Percentiles rank a stretch among this genome's conserved stretches.
phyloP scores from a whole-genome alignment of 495 filamentous ascomycete species.

The Elaphomyces granulatus region DNA sequence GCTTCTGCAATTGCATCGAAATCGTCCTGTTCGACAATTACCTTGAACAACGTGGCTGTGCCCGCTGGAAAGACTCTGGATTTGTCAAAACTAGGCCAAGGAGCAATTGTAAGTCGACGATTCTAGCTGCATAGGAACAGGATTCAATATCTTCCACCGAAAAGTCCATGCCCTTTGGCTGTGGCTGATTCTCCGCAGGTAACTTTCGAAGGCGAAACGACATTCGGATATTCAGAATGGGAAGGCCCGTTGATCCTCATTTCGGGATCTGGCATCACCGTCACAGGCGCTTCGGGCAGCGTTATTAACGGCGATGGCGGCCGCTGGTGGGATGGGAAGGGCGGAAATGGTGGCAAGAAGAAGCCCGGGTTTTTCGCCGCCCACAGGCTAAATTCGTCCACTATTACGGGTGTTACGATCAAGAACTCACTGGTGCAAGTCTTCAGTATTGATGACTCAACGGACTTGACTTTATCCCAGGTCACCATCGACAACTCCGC shows the following conservation, averaged over 20 bases:
- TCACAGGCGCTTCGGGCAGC: constrained; percentile 24
- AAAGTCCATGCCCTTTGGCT: too few relatives aligned
- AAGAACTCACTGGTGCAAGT: constrained; percentile 49
- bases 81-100: constrained; percentile 29
- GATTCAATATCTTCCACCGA: too few relatives aligned
- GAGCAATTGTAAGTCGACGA: constrained; percentile 24
- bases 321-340: constrained; percentile 39
- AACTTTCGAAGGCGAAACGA: constrained; percentile 37
- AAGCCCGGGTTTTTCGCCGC: constrained; percentile 47
- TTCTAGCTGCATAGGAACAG: not conserved
- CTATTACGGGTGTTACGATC: constrained; percentile 31
- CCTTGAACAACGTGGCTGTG: constrained; percentile 33
- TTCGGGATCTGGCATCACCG: constrained; percentile 29
- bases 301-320: constrained; percentile 33
- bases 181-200: constrained; percentile 14
- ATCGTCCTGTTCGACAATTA: constrained; percentile 36
- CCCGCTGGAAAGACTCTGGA: constrained; percentile 40
- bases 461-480: constrained; percentile 32
- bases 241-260: constrained; percentile 35
- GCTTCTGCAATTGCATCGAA: constrained; percentile 29
- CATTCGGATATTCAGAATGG: constrained; percentile 41
- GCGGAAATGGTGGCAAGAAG: constrained; percentile 39
- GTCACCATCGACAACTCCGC: constrained; percentile 48
- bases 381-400: constrained; percentile 29
- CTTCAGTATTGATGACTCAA: constrained; percentile 39